Base-by-base conservation (phyloP, 805 yeast species). In the Pichia membranifaciens region DNA sequence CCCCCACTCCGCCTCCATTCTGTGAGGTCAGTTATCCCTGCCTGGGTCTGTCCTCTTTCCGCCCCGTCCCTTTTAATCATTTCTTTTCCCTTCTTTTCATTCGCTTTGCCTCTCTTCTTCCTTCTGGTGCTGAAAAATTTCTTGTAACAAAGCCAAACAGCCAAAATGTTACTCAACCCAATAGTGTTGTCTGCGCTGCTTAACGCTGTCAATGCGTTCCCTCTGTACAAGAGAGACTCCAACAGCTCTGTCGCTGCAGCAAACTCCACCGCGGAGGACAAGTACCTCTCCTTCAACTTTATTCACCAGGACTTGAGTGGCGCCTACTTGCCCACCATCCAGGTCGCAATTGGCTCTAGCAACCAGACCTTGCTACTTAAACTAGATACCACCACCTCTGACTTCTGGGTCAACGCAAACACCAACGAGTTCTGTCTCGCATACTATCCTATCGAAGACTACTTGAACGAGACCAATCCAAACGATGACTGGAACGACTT, bases 311-410 rank as follows among this genome's bases (percentile, higher is more conserved):
- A 21, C 33, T 28, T 5, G 51, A 39, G n/a, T n/a, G n/a, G n/a
- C n/a, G n/a, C n/a, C n/a, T n/a, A n/a, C 31, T 54, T 52, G 23
- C 73, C 70, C 51, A 62, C 74, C 3, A 71, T 72, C 4, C 62
- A 64, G 6, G 48, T 75, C 29, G 49, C 58, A 13, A 59, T 83
- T 35, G 89, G 89, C 13, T 72, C 82, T 0, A 73, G 80, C 1
- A 58, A 69, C 1, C 81, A 80, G 56, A 63, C 68, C 15, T 64
- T 81, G 4, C 68, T 67, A 13, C 74, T 81, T 10, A 62, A 79
- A 38, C 58, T 82, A 18, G 89, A 82, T 54, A 81, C 87, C 1
- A 87, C 86, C 2, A 78, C 86, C 0, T 72, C 82, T 0, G 87
- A 81, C 54, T 65, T 82, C 12, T 82, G 86, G 85, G 77, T 81